Percentiles rank a stretch among this genome's conserved stretches.
These are phyloP conservation scores for Scenedesmus sp. DNA, from an alignment of 163 green algal species.

Conservation along the genomic window DNA sequence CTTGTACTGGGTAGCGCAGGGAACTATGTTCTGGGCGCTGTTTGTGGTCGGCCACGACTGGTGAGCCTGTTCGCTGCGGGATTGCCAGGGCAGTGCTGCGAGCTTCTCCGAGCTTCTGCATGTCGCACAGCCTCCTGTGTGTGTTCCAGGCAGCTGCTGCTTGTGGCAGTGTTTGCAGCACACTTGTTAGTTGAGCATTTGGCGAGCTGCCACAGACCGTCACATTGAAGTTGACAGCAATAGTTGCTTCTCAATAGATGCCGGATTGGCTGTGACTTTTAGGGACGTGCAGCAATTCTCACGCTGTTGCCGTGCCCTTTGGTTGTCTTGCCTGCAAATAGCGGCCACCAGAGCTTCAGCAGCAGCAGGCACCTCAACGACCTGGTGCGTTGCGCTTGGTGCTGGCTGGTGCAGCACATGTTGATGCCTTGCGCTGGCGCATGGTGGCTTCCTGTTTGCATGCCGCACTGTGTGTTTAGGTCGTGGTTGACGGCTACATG, in stretches of 20 bases:
- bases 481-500: too few species aligned
- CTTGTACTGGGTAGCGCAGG: constrained; percentile 95
- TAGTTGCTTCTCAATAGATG: too few species aligned
- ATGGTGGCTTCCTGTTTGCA: neutral
- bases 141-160: neutral
- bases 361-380: constrained; percentile 94
- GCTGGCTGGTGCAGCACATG: neutral
- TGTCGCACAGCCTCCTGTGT: too few species aligned
- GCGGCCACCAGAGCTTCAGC: constrained; percentile 92
- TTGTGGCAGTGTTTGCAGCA: neutral
- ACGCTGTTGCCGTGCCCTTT: neutral
- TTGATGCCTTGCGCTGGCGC: neutral
- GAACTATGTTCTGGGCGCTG: constrained; percentile 98
- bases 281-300: neutral
- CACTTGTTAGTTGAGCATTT: too few species aligned
- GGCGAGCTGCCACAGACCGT: too few species aligned
- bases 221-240: too few species aligned
- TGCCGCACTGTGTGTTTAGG: too few species aligned
- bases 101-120: too few species aligned
- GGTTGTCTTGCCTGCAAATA: constrained; percentile 57
- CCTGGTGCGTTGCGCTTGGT: constrained; percentile 54
- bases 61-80: constrained; percentile 61
- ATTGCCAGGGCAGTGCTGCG: too few species aligned
- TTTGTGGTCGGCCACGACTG: constrained; percentile 97
- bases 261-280: neutral